Evolutionary conservation across 1,139 yeast species (phyloP), one percentile per base, ranked within the genome.

Genomic region (Protomyces arabidopsidicola): DNA sequence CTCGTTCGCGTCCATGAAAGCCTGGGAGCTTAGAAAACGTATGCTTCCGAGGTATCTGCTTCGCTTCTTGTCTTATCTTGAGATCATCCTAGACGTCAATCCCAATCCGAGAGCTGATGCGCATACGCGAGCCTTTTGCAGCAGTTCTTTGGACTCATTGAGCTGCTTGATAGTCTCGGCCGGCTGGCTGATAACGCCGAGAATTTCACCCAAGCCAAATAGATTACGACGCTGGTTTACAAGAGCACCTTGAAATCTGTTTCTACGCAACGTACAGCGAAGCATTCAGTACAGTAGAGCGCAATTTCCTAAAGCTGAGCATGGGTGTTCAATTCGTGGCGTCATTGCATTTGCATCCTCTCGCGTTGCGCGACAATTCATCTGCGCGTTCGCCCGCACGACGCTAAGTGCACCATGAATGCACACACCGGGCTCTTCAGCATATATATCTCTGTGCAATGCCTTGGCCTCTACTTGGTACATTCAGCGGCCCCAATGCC

Each of bases 401-500:
- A 27, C 31, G 31, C 31, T 8, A 27, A 4, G 6, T 27, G 31
- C 31, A 27, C 31, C 31, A 27, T 27, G 31, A 27, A 27, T 27
- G 31, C 31, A 8, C 31, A 3, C 31, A 27, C 31, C 4, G 31
- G 31, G 31, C 31, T 27, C 8, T 27, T 8, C 2, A 27, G 31
- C 31, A 3, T 27, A 27, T 27, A 27, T 8, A 5, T 27, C 31
- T 24, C 48, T n/a, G 42, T 53, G 18, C 55, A 66, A 35, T 61
- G 54, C 16, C 52, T 52, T 12, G 35, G 36, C 34, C 64, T 66
- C 35, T 27, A 36, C 20, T 36, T 52, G n/a, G 53, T 74, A 27
- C 60, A 67, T 24, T 22, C 53, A 27, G 50, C 59, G 8, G 71
- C 74, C 2, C 72, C 73, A 8, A 65, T 65, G 36, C 75, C 78